Base-by-base conservation (phyloP, 1,284 basidiomycete genomes). In the Sparassis latifolia region DNA sequence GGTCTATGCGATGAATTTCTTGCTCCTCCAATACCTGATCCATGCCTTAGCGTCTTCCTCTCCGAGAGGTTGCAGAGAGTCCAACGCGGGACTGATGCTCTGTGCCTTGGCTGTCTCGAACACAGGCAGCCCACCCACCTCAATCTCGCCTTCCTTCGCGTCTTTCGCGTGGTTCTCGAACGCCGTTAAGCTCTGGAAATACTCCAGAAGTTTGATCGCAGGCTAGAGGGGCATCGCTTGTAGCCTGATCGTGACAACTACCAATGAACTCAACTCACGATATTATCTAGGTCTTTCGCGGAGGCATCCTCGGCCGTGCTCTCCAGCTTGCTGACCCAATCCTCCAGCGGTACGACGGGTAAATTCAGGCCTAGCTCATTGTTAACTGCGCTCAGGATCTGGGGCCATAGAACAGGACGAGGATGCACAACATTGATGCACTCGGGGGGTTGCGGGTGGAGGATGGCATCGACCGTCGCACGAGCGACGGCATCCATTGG, bases 361-460 rank as follows among this genome's bases (percentile, higher is more conserved):
- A 40, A 28, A 31, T 32, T 44, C 5, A 42, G 33, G 20, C 4
- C 48, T 3, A 50, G 41, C 30, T 29, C 44, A 20, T 47, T 33
- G 33, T 33, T 39, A 27, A 53, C 7, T 9, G 48, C 45, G 10
- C 32, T 20, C 6, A 48, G 31, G n/a, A 48, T 33, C 9, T 41
- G 45, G 27, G n/a, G 40, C 50, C 55, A 55, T 3, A 46, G 30
- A 6, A 47, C 41, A 1, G 48, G 50, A 30, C 47, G 47, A 7
- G 57, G 58, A 39, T 60, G 56, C 3, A 50, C 45, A n/a, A 56
- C 31, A 48, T 60, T 56, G n/a, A 60, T 45, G 2, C 52, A 28
- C 20, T 37, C 40, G 5, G 55, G 51, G 1, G 49, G 37, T 10
- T 39, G 28, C n/a, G 37, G n/a, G 2, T 30, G n/a, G 4, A 52